A percentile compares a stretch with the other conserved stretches of the same genome.
Conservation (phyloP, 106 monocot genomes). For the Dendrobium chrysotoxum region DNA sequence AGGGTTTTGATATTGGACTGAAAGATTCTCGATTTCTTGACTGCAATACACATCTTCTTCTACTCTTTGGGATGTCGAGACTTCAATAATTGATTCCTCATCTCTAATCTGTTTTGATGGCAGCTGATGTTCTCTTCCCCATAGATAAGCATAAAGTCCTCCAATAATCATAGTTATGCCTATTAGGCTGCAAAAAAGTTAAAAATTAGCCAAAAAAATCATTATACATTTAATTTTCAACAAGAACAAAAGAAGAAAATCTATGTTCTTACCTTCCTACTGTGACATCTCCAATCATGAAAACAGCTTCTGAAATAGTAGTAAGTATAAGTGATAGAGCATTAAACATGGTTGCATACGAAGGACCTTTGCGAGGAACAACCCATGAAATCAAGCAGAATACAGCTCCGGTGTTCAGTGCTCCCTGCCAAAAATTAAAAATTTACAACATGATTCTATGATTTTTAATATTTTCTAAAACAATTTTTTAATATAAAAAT, state of each 20-base stretch:
- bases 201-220: not conserved
- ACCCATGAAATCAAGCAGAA: slow-evolving; percentile 40
- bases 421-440: slow-evolving; percentile 25
- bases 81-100: not conserved
- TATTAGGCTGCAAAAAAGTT: slow-evolving; percentile 5
- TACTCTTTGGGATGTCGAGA: not conserved
- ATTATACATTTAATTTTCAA: not conserved
- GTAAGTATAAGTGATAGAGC: slow-evolving; percentile 36
- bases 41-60: not conserved
- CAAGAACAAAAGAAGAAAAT: too few relatives aligned
- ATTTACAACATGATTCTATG: too few relatives aligned
- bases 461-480: too few relatives aligned
- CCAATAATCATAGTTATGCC: slow-evolving; percentile 3
- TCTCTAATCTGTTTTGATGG: not conserved
- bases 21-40: not conserved
- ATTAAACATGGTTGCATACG: slow-evolving; percentile 55
- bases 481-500: not conserved
- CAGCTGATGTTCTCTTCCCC: slow-evolving; percentile 5
- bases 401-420: slow-evolving; percentile 31
- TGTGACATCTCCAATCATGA: slow-evolving; percentile 23
- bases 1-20: not conserved
- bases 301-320: slow-evolving; percentile 23
- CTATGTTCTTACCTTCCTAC: slow-evolving; percentile 24
- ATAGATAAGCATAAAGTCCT: slow-evolving; percentile 14
- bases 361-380: slow-evolving; percentile 31